phyloP scores from a whole-genome alignment of 768 basidiomycete genomes.

The Crucibulum laeve region DNA sequence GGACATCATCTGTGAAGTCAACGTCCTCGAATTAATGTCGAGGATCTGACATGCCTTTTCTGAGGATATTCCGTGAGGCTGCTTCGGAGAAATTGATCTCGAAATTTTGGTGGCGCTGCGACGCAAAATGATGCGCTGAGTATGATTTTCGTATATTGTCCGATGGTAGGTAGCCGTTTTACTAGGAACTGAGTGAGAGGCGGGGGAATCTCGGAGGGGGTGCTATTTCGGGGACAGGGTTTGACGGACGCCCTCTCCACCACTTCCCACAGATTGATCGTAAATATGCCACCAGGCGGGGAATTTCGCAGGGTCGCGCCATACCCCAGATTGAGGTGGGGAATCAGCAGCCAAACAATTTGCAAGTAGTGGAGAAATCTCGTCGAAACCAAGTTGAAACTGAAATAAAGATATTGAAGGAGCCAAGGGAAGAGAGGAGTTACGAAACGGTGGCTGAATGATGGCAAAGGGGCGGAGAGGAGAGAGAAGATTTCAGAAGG shows the following conservation, averaged over 20 bases:
- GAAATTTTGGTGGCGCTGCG: background rate
- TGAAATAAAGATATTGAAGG: background rate
- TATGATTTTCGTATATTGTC: background rate
- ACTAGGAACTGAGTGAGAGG: no score
- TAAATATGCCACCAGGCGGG: conserved; percentile 6
- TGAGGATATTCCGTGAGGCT: background rate
- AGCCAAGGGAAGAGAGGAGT: background rate
- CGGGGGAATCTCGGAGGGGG: conserved; percentile 16
- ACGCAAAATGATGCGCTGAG: background rate
- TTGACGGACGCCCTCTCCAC: background rate
- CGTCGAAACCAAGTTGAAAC: conserved; percentile 19
- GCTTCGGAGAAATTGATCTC: conserved; percentile 1
- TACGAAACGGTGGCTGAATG: background rate
- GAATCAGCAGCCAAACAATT: background rate
- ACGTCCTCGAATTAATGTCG: no score
- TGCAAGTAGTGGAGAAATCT: conserved; percentile 21
- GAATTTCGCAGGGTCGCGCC: conserved; percentile 11
- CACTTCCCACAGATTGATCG: conserved; percentile 5
- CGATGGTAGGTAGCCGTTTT: background rate
- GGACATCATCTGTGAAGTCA: no score
- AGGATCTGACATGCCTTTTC: no score
- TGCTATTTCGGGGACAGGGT: conserved; percentile 12
- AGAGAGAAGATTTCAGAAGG: no score
- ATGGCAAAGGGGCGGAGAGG: no score
- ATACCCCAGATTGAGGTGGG: conserved; percentile 5